Conservation (phyloP, 2,329 filamentous ascomycete genomes). For the Claviceps africana region DNA sequence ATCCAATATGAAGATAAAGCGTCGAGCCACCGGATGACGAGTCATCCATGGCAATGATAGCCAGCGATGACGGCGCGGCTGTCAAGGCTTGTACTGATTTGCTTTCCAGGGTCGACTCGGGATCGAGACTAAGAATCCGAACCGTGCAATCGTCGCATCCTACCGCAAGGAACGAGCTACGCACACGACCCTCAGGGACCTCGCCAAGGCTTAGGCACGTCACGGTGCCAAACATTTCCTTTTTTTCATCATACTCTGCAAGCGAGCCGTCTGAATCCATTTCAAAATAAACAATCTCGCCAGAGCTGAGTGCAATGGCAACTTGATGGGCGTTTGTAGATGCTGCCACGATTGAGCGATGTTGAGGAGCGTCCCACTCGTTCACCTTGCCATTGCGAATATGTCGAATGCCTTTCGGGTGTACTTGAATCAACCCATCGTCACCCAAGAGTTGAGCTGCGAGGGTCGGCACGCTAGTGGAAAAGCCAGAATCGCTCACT, state of each 20-base stretch:
- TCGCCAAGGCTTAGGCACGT: slow-evolving; percentile 89
- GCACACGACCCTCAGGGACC: slow-evolving; percentile 74
- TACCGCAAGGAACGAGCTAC: slow-evolving; percentile 88
- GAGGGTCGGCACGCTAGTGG: slow-evolving; percentile 76
- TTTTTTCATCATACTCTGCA: slow-evolving; percentile 88
- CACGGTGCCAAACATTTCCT: slow-evolving; percentile 88
- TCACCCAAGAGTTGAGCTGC: slow-evolving; percentile 91
- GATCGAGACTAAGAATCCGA: slow-evolving; percentile 77
- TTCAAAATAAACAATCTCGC: slow-evolving; percentile 96
- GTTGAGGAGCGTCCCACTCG: slow-evolving; percentile 86
- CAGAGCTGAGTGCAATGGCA: slow-evolving; percentile 83
- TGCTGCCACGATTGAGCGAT: slow-evolving; percentile 88
- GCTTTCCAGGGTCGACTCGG: slow-evolving; percentile 79
- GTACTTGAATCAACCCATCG: slow-evolving; percentile 82
- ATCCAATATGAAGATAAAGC: slow-evolving; percentile 86
- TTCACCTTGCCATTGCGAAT: slow-evolving; percentile 69
- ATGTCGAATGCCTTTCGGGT: slow-evolving; percentile 90
- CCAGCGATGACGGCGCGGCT: slow-evolving; percentile 73
- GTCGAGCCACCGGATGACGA: slow-evolving; percentile 79
- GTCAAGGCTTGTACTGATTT: slow-evolving; percentile 91
- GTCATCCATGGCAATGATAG: slow-evolving; percentile 92
- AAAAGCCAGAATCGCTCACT: slow-evolving; percentile 83
- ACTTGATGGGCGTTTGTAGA: slow-evolving; percentile 90
- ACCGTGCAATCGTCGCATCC: slow-evolving; percentile 96
- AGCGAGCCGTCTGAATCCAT: slow-evolving; percentile 85